Base-by-base conservation (phyloP, 129 eudicot species). In the Tanacetum coccineum region DNA sequence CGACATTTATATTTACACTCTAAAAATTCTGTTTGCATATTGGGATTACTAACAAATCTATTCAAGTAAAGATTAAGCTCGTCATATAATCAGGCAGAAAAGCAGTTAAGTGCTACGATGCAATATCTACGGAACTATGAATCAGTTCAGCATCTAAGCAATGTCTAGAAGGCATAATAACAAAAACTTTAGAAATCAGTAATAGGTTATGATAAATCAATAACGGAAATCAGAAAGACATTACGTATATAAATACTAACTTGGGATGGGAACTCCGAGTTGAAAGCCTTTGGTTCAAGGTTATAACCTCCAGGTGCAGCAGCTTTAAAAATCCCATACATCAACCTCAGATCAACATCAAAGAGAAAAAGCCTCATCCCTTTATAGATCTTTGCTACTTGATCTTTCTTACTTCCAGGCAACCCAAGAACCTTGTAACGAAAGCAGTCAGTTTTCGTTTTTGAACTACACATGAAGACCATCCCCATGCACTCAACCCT, bases 301-400 rank as follows among this genome's bases (percentile, higher is more conserved):
- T 87, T 84, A 71, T 83, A 89, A 74, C 97, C 95, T 42, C 99
- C 99, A 1, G 85, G 87, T 46, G 78, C 97, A 26, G 87, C 95
- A 77, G 99, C 99, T 80, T 89, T 94, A 46, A 84, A 94, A 53
- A 94, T 94, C 51, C 99, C 99, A 73, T 94, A 89, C 96, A 94
- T 64, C 87, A 94, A 72, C 71, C 80, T 84, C 66, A 82, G 70
- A 60, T 94, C 93, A 62, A 83, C 72, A 66, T 94, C 96, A 76
- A 82, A 94, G 70, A 94, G 70, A 87, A 94, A 94, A 21, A 94
- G 80, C 59, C 95, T 76, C 99, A 94, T 94, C 67, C 99, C 99
- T 76, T 74, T 86, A 77, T 87, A 94, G 40, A 94, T 80, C 81
- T 94, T 87, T 28, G 79, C 74, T 3, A 94, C 97, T 28, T 79